Base-by-base conservation (phyloP, 495 filamentous ascomycete genomes). In the Thermochaetoides thermophila region DNA sequence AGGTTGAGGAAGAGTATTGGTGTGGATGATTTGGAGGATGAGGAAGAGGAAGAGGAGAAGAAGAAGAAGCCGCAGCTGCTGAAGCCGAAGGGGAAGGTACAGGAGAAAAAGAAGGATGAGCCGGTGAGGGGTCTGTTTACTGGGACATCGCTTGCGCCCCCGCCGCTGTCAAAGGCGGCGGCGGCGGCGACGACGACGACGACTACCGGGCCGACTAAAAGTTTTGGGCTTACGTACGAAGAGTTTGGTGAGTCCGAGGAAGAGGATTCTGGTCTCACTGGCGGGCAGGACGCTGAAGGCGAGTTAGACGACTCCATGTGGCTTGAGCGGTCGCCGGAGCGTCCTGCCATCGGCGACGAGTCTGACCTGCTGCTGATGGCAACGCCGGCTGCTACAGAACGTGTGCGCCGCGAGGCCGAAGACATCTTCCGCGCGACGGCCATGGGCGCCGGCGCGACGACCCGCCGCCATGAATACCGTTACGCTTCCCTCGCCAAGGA, bases 401-500 rank as follows among this genome's bases (percentile, higher is more conserved):
- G 49, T 22, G 49, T 60, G 27, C 50, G 53, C n/a, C 42, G 42
- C 31, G 65, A 64, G 42, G 64, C 53, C 15, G 57, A 60, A 34
- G 54, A 55, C 29, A 63, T 62, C 35, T 61, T 52, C 39, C 53
- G 55, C 12, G 60, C 59, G 18, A 61, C 63, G 4, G 40, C 60
- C 10, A 49, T 60, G 40, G 53, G 56, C 27, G 51, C 51, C 21
- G 44, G 53, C 14, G 40, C 34, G 18, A 28, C 37, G 7, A 42
- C 44, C 34, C 45, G 41, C 29, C 49, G 57, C n/a, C 50, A 59
- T n/a, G 56, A 61, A 23, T 27, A 29, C 22, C 55, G 52, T 31
- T 67, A 63, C 33, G 53, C 61, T 11, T 42, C 52, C 17, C 59
- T 74, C 36, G 69, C 64, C 17, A 71, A 65, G 44, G 61, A 65